phyloP scores from a whole-genome alignment of 768 basidiomycete genomes.

The Phylloporus scabripes region DNA sequence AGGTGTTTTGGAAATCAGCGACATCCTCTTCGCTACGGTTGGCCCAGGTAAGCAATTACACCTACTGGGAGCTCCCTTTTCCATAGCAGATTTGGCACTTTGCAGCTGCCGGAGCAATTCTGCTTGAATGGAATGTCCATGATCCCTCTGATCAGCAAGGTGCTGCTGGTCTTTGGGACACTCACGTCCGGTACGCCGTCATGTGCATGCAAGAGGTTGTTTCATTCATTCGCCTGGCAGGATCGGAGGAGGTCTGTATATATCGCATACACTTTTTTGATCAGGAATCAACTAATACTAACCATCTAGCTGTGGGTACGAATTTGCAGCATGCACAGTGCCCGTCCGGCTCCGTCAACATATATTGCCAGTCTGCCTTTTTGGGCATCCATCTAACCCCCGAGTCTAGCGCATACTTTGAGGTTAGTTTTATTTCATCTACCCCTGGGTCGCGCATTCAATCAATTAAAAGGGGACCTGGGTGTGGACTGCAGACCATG shows the following conservation, averaged over 20 bases:
- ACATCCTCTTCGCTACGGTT: slow-evolving; percentile 54
- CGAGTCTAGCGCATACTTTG: slow-evolving; percentile 52
- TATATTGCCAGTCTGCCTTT: slow-evolving; percentile 58
- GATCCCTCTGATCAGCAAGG: slow-evolving; percentile 48
- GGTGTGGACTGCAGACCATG: slow-evolving; percentile 79
- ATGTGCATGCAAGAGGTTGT: neutral
- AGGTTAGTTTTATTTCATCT: slow-evolving; percentile 34
- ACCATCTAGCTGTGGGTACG: slow-evolving; percentile 42
- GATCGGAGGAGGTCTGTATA: slow-evolving; percentile 25
- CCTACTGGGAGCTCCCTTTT: neutral
- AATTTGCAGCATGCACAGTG: slow-evolving; percentile 43
- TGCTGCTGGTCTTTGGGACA: slow-evolving; percentile 51
- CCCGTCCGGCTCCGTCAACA: slow-evolving; percentile 35
- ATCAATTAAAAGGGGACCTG: slow-evolving; percentile 50
- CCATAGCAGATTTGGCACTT: neutral
- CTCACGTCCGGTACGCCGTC: slow-evolving; percentile 31
- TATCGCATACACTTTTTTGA: neutral
- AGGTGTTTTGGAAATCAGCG: slow-evolving; percentile 58
- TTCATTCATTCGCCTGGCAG: slow-evolving; percentile 5
- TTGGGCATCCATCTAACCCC: slow-evolving; percentile 56
- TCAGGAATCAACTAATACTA: neutral
- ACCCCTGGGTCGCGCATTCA: neutral
- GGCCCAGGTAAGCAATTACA: slow-evolving; percentile 35
- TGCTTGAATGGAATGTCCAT: slow-evolving; percentile 58
- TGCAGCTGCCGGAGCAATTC: slow-evolving; percentile 40